Base-by-base conservation (phyloP, 108 stramenopile species). In the Cyclotella cryptica region DNA sequence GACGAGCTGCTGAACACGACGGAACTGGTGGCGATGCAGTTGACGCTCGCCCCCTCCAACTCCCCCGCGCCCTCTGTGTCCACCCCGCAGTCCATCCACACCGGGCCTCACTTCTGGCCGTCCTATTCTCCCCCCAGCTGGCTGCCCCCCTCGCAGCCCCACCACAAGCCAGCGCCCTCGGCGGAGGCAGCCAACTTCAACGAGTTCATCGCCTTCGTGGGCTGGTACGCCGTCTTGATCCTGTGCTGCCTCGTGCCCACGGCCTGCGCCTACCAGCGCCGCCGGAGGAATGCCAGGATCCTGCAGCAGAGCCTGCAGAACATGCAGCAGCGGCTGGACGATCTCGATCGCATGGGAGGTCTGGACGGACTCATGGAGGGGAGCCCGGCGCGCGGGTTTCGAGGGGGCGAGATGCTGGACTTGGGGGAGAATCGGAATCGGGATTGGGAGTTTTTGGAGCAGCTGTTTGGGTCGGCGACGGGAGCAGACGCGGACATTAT, bases 211-310 rank as follows among this genome's bases (percentile, higher is more conserved):
- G 84, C 85, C 64, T 93, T 91, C 69, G 44, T 89, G 21, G 43
- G 81, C 24, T 93, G 90, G 92, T 93, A 93, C 55, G 41, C 85
- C 40, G 87, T 87, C 26, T 57, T 93, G 53, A 76, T 93, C 13
- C 27, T 87, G 10, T 93, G 92, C 70, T 93, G 92, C 73, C 45
- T 93, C 44, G 55, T 91, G 0, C 92, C 92, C 54, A 88, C 90
- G n/a, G 78, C 74, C 35, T 88, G 83, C 46, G 89, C 87, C 22
- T 90, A 86, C 69, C 84, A 89, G 14, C 60, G 88, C 68, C 80
- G 88, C 22, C 72, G 88, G 27, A 46, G 72, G 0, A 74, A 55
- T 57, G 72, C 72, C 9, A 19, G 65, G 11, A 51, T 67, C 10
- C 29, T 74, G 21, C 30, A 44, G 19, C 64, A 66, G 53, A 70